Evolutionary conservation across 139 green algal species (phyloP).

Genomic region (Volvox africanus): DNA sequence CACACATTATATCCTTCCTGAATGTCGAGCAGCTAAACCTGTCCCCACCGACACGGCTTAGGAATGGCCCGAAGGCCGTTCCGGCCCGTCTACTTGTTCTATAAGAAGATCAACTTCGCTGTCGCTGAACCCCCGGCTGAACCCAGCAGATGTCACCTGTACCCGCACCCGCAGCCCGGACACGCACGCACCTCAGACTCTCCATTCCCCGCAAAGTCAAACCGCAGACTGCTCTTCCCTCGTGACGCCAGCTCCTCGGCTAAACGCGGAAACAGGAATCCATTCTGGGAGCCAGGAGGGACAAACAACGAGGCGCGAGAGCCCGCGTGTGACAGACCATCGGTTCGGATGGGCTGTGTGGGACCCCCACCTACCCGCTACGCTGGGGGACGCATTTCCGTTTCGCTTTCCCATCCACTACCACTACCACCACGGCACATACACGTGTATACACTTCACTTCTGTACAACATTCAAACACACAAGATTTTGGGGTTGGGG

Average conservation of each 20-base stretch:
- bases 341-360: neutral
- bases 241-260: conserved; percentile 19
- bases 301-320: no score
- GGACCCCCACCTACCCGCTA: no score
- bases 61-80: neutral
- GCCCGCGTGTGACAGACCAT: neutral
- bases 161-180: no score
- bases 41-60: neutral
- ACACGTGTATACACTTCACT: neutral
- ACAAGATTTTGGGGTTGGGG: neutral
- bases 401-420: neutral
- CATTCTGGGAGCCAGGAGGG: neutral
- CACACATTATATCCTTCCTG: neutral
- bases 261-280: conserved; percentile 8
- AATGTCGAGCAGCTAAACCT: no score
- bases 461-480: neutral
- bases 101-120: no score
- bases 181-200: conserved; percentile 17
- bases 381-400: neutral
- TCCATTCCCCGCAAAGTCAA: conserved; percentile 56
- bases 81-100: no score
- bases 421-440: neutral
- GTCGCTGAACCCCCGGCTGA: no score
- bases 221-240: conserved; percentile 37
- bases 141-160: no score